A percentile compares a stretch with the other conserved stretches of the same genome.
phyloP scores from a whole-genome alignment of 2,329 filamentous ascomycete genomes.

The Aureobasidium uvarum region DNA sequence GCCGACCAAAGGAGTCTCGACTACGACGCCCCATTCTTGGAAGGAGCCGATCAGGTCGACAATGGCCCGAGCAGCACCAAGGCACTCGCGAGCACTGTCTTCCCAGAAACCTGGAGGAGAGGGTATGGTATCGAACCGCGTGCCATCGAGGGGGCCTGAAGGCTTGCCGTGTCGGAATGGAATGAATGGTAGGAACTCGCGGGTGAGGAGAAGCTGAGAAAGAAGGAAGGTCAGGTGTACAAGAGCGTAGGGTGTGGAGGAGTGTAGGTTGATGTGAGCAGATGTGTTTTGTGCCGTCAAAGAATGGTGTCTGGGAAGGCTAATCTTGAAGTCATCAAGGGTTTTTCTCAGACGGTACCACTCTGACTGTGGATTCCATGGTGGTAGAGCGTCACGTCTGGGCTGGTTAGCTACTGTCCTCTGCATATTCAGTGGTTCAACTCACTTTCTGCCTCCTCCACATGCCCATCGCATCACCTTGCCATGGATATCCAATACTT shows the following conservation, averaged over 20 bases:
- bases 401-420: constrained; percentile 42
- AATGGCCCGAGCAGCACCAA: constrained; percentile 62
- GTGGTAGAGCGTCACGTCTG: constrained; percentile 54
- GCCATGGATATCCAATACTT: constrained; percentile 56
- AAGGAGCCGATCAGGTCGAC: constrained; percentile 64
- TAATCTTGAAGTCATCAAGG: constrained; percentile 54
- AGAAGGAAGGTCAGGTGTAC: constrained; percentile 65
- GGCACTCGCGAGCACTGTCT: constrained; percentile 60
- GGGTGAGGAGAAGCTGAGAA: constrained; percentile 65
- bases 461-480: constrained; percentile 58
- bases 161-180: constrained; percentile 55
- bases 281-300: constrained; percentile 62
- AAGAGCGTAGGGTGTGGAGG: constrained; percentile 63
- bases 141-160: constrained; percentile 56
- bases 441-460: constrained; percentile 56
- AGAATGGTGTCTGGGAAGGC: constrained; percentile 57
- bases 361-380: constrained; percentile 58
- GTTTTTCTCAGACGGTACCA: constrained; percentile 56
- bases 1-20: constrained; percentile 65
- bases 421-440: background rate
- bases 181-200: constrained; percentile 67
- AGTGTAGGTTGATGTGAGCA: constrained; percentile 63
- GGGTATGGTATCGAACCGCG: constrained; percentile 43
- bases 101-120: constrained; percentile 61
- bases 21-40: constrained; percentile 58